Evolutionary conservation across 257 asterid genomes (phyloP).

Genomic region (Scutellaria baicalensis): DNA sequence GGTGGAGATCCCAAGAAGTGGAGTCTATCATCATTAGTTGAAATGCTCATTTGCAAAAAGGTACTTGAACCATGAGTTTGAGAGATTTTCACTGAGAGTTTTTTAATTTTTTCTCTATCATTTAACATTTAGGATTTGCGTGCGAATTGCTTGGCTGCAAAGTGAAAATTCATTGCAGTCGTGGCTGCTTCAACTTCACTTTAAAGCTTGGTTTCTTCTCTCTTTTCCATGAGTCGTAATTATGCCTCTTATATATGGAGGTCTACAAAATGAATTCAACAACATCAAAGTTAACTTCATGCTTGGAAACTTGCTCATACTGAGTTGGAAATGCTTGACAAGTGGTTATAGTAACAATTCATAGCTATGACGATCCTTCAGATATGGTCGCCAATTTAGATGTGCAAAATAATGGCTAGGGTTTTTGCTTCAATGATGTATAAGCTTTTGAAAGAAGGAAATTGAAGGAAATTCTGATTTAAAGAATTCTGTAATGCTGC

Average conservation of each 20-base stretch:
- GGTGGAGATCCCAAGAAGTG: conserved; percentile 56
- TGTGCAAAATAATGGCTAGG: neutral
- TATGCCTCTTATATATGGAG: neutral
- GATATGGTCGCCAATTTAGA: neutral
- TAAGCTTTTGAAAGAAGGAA: neutral
- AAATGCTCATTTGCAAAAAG: conserved; percentile 65
- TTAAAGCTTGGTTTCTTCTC: neutral
- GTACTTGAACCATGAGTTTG: conserved; percentile 28
- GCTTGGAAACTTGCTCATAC: neutral
- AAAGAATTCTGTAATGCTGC: neutral
- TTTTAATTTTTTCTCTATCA: neutral
- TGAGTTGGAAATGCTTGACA: neutral
- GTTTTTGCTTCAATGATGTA: neutral
- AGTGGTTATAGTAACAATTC: neutral
- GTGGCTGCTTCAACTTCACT: neutral
- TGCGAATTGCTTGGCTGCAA: too few species aligned
- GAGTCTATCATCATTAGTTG: conserved; percentile 75
- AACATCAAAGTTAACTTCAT: too few species aligned
- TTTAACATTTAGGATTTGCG: neutral
- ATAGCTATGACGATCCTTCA: neutral
- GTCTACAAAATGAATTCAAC: neutral
- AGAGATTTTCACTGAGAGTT: neutral
- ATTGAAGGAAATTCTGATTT: neutral
- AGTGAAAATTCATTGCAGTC: neutral
- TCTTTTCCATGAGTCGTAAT: neutral